A percentile compares a stretch with the other conserved stretches of the same genome.
Evolutionary conservation across 305 asterid genomes (phyloP).

Genomic region (Lippia alba): DNA sequence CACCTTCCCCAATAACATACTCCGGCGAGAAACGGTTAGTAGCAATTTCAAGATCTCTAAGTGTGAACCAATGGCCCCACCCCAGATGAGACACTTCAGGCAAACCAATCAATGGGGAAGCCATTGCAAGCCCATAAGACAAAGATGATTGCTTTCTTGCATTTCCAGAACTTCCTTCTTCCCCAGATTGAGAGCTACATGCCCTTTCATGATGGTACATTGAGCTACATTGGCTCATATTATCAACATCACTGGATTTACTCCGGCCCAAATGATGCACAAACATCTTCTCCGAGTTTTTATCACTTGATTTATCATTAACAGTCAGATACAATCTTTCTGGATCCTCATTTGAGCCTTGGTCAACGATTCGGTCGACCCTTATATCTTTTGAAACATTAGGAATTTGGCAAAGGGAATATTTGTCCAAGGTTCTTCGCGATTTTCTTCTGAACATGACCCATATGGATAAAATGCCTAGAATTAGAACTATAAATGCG

Average conservation of each 20-base stretch:
- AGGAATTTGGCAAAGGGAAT: constrained; percentile 68
- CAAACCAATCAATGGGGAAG: constrained; percentile 89
- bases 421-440: constrained; percentile 56
- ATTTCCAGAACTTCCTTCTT: constrained; percentile 82
- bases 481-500: constrained; percentile 73
- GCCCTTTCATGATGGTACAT: constrained; percentile 68
- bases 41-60: constrained; percentile 85
- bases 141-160: constrained; percentile 58
- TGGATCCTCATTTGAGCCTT: constrained; percentile 46
- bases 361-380: constrained; percentile 71
- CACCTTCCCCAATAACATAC: constrained; percentile 86
- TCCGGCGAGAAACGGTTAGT: constrained; percentile 74
- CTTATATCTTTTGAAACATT: constrained; percentile 79
- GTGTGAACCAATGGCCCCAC: constrained; percentile 99
- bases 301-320: constrained; percentile 65
- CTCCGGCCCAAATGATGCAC: constrained; percentile 77
- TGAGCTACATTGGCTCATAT: constrained; percentile 83
- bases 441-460: constrained; percentile 69
- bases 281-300: constrained; percentile 68
- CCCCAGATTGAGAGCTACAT: constrained; percentile 89
- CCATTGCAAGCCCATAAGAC: constrained; percentile 62
- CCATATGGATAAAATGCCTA: constrained; percentile 82
- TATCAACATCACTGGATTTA: constrained; percentile 75
- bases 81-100: constrained; percentile 95
- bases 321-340: constrained; percentile 57